Base-by-base conservation (phyloP, 2,329 filamentous ascomycete genomes). In the Epichloe brachyelytri region DNA sequence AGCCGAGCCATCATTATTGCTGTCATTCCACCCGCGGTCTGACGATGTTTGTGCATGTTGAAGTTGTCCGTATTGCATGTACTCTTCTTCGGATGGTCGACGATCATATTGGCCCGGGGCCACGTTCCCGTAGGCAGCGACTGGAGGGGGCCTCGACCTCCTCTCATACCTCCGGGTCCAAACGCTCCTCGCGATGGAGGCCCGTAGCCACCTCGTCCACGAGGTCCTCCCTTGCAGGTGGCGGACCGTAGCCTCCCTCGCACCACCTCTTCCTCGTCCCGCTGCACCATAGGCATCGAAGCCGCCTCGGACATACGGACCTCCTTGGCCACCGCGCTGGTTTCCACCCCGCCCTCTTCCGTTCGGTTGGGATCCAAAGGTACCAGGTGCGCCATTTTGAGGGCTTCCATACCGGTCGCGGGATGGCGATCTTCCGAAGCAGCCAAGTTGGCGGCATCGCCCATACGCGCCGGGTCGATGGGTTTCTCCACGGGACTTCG, bases 401-500 rank as follows among this genome's bases (percentile, higher is more conserved):
- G 71, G 68, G 60, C 85, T 85, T 43, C 82, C 83, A 56, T 85
- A 87, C 54, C 81, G 79, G 56, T 88, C 85, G 14, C 68, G 67
- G 38, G 75, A 75, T 48, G 59, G 66, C 58, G 67, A 73, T 60
- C 65, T 67, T 57, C 59, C 66, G 17, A 64, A 36, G 48, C 62
- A 53, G 63, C 65, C 49, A 63, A 66, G 50, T 61, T 65, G 44
- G 55, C 54, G 22, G 62, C 64, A 30, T 68, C 68, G 19, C 55
- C 59, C 11, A 65, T 64, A 53, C 59, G 64, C 19, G 62, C 63
- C 51, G 68, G 60, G 49, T 73, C 73, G 49, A 68, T 66, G 59
- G 59, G 62, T 55, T 73, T 71, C 39, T 83, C 74, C 17, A 78
- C 78, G 3, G 82, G 80, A 50, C 80, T 82, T 48, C 76, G 72